phyloP scores from a whole-genome alignment of 2,329 filamentous ascomycete species.

The Hymenoscyphus scutula region DNA sequence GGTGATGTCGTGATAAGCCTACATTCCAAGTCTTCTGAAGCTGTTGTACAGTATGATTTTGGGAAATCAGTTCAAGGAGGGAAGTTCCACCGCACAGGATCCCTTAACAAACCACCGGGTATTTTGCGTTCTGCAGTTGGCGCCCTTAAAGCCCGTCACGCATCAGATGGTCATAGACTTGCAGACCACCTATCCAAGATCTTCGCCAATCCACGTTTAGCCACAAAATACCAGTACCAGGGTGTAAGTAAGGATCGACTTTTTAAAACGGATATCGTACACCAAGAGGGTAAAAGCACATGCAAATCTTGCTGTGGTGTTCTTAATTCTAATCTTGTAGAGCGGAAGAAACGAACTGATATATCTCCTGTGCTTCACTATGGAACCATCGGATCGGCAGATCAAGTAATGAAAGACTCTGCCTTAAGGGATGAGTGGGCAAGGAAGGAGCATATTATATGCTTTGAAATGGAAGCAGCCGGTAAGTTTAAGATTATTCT shows the following conservation, averaged over 20 bases:
- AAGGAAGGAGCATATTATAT: slow-evolving; percentile 10
- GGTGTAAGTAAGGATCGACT: slow-evolving; percentile 3
- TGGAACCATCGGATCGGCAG: slow-evolving; percentile 18
- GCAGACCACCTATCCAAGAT: neutral
- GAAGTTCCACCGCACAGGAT: slow-evolving; percentile 24
- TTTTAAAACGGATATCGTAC: neutral
- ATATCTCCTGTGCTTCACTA: slow-evolving; percentile 13
- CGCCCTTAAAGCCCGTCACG: slow-evolving; percentile 22
- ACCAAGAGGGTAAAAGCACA: neutral
- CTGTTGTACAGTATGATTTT: slow-evolving; percentile 21
- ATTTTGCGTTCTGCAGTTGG: slow-evolving; percentile 27
- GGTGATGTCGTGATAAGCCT: slow-evolving; percentile 29
- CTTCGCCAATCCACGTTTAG: neutral
- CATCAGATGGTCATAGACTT: neutral
- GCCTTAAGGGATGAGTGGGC: slow-evolving; percentile 3
- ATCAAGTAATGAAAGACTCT: slow-evolving; percentile 18
- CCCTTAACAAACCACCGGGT: slow-evolving; percentile 24
- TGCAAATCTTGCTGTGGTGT: neutral
- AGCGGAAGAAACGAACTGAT: slow-evolving; percentile 4
- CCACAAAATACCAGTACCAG: neutral
- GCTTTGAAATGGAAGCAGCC: slow-evolving; percentile 22
- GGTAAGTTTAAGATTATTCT: slow-evolving; percentile 2
- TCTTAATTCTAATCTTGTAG: neutral
- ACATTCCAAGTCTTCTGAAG: slow-evolving; percentile 15
- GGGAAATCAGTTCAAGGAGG: slow-evolving; percentile 20